Conservation (phyloP, 1,284 basidiomycete genomes). For the Waitea zeae region DNA sequence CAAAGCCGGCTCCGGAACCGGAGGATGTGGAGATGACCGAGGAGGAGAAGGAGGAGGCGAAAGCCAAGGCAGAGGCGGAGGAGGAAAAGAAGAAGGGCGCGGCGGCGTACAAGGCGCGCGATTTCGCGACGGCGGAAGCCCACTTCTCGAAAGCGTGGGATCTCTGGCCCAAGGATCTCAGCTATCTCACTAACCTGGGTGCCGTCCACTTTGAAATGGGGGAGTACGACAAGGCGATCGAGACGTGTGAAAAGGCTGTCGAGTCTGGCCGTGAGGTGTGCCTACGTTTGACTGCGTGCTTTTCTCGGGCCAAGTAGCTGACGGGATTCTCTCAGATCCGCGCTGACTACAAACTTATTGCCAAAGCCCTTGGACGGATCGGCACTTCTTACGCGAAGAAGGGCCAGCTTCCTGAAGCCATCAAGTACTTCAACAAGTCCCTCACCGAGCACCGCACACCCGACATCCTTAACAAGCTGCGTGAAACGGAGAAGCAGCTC, state of each 20-base stretch:
- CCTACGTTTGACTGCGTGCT: conserved; percentile 17
- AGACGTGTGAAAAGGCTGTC: conserved; percentile 86
- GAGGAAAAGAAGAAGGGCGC: conserved; percentile 66
- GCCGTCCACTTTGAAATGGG: conserved; percentile 92
- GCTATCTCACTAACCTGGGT: conserved; percentile 81
- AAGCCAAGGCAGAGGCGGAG: conserved; percentile 58
- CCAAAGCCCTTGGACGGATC: conserved; percentile 81
- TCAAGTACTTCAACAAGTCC: conserved; percentile 85
- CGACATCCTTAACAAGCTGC: conserved; percentile 82
- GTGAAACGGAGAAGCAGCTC: conserved; percentile 68
- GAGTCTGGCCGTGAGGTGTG: conserved; percentile 87
- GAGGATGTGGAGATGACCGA: conserved; percentile 49
- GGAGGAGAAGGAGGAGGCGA: conserved; percentile 38
- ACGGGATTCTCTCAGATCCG: conserved; percentile 33
- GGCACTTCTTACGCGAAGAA: conserved; percentile 80
- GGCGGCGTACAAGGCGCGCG: conserved; percentile 75
- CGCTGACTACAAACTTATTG: conserved; percentile 67
- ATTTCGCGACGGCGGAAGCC: conserved; percentile 57
- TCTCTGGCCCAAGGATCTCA: conserved; percentile 82
- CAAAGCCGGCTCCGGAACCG: conserved; percentile 14
- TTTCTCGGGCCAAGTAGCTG: neutral
- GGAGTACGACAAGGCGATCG: conserved; percentile 82
- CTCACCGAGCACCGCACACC: conserved; percentile 96
- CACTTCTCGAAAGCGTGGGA: conserved; percentile 87
- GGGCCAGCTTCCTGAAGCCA: conserved; percentile 60